Percentiles rank a stretch among this genome's conserved stretches.
Conservation (phyloP, 768 basidiomycete genomes). For the Lentinus tigrinus region DNA sequence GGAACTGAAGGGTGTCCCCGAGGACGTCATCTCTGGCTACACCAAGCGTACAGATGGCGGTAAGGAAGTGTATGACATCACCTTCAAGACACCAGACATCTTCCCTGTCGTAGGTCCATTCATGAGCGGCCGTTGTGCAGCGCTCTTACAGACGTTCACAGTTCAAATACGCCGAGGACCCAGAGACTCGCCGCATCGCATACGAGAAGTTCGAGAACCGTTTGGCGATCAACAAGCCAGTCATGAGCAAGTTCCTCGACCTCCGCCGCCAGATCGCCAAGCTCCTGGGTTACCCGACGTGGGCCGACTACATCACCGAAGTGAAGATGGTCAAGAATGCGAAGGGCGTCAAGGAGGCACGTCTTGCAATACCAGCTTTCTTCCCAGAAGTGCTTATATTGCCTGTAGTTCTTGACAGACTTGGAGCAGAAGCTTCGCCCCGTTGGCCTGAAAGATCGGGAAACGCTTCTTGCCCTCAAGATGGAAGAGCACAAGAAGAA, state of each 20-base stretch:
- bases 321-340: slow-evolving; percentile 82
- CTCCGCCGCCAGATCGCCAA: slow-evolving; percentile 69
- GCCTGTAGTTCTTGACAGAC: slow-evolving; percentile 68
- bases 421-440: slow-evolving; percentile 73
- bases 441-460: slow-evolving; percentile 65
- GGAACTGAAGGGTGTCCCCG: slow-evolving; percentile 78
- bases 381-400: background rate
- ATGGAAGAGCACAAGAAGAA: slow-evolving; percentile 64
- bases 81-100: slow-evolving; percentile 82
- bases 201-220: slow-evolving; percentile 69
- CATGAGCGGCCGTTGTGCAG: background rate
- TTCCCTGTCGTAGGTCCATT: slow-evolving; percentile 60
- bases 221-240: slow-evolving; percentile 64
- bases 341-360: slow-evolving; percentile 55
- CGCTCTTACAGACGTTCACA: slow-evolving; percentile 24
- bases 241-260: slow-evolving; percentile 65
- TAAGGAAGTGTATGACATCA: slow-evolving; percentile 66
- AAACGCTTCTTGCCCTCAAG: slow-evolving; percentile 70
- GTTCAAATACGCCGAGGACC: slow-evolving; percentile 79
- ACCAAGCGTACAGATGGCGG: slow-evolving; percentile 58
- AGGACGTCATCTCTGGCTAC: slow-evolving; percentile 78
- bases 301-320: slow-evolving; percentile 85
- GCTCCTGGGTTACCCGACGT: slow-evolving; percentile 71
- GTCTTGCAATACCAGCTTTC: slow-evolving; percentile 1
- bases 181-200: slow-evolving; percentile 65